Evolutionary conservation across 805 yeast species (phyloP), one percentile per base, ranked within the genome.

Genomic region (Ogataea kodamae): DNA sequence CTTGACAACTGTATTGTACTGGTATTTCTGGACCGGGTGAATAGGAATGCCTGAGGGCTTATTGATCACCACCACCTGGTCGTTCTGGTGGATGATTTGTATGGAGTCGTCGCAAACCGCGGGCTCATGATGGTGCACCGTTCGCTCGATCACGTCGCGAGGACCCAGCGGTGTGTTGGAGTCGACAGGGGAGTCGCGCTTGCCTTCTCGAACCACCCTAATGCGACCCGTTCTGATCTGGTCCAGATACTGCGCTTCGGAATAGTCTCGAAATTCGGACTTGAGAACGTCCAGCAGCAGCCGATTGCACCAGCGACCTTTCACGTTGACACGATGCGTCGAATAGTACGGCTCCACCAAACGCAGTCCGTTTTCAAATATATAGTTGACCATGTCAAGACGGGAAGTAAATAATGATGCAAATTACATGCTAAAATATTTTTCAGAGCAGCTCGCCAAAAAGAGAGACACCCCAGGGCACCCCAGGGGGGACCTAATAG

Each of bases 1-100:
- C 48, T 72, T 77, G 2, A 67, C 62, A 16, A 74, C 44, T 0
- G 71, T 56, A 49, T 74, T 74, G 43, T 64, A 62, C 30, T 48
- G 48, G 41, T 67, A 73, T 30, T 55, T 63, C 11, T 71, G 70
- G 1, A 72, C 65, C 1, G 80, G 78, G 47, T 74, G 79, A 2
- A 76, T 67, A 1, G 79, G 77, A 3, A 73, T 55, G 0, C 78
- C 79, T 2, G 67, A 55, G 0, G 79, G 78, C 43, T 74, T 74
- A 39, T 68, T 57, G 6, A 70, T 61, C 16, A 74, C 74, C 8
- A 73, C 31, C 4, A 72, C 19, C 5, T 45, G 17, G 6, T 47
- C 47, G 26, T 49, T 51, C 28, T 54, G 52, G 22, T 27, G 39
- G 5, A 57, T 35, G 3, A 52, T 36, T 10, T 43, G 38, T 5